Percentiles rank a stretch among this genome's conserved stretches.
phyloP scores from a whole-genome alignment of 2,329 filamentous ascomycete genomes.

The Cercospora sp. region DNA sequence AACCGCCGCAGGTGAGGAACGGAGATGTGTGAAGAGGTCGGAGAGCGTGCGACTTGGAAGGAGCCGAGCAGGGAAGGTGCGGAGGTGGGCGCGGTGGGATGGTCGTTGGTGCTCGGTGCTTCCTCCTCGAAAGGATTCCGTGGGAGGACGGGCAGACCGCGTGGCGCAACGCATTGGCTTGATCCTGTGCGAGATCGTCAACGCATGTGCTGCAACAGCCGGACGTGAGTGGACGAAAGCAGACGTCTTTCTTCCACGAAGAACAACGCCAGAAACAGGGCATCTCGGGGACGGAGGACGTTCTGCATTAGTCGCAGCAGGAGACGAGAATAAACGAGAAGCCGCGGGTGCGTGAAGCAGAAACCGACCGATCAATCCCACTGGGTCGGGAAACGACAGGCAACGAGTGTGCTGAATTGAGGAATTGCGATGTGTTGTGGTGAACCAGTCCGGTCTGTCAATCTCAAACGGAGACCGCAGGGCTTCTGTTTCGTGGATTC shows the following conservation, averaged over 20 bases:
- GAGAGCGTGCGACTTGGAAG: neutral
- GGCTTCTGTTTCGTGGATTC: neutral
- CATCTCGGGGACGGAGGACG: neutral
- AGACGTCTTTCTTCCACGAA: neutral
- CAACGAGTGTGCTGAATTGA: neutral
- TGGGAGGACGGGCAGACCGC: neutral
- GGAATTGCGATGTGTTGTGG: neutral
- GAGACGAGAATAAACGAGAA: neutral
- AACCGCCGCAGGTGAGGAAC: neutral
- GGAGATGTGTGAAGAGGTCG: neutral
- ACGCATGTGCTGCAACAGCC: neutral
- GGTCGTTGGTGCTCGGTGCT: neutral
- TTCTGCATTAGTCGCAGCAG: neutral
- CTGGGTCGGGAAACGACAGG: neutral
- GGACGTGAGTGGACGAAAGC: slow-evolving; percentile 3
- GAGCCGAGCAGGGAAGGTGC: slow-evolving; percentile 5
- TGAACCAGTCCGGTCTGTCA: neutral
- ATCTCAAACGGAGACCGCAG: neutral
- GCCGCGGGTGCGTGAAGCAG: neutral
- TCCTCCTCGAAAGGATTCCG: neutral
- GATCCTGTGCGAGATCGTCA: neutral
- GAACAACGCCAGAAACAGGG: neutral
- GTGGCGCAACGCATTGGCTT: slow-evolving; percentile 5
- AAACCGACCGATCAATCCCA: neutral
- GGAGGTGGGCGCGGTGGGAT: neutral